Percentiles rank a stretch among this genome's conserved stretches.
phyloP scores from a whole-genome alignment of 176 grass and related monocot genomes.

The Aegilops longissima region DNA sequence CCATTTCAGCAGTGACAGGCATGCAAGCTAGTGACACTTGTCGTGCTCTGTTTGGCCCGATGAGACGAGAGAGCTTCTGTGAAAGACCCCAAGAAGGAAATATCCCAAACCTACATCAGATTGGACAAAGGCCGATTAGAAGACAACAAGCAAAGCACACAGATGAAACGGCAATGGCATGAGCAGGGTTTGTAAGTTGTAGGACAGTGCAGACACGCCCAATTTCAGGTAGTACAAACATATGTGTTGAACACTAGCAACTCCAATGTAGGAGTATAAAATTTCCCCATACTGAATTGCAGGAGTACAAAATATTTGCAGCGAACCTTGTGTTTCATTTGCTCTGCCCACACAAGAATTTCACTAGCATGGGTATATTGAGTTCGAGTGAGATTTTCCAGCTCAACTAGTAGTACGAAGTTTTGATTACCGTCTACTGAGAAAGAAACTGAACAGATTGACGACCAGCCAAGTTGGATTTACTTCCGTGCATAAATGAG shows the following conservation, averaged over 20 bases:
- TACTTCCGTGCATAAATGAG: background rate
- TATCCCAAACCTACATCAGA: slow-evolving; percentile 78
- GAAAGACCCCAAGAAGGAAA: slow-evolving; percentile 97
- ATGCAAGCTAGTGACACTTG: slow-evolving; percentile 76
- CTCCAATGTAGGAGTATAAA: background rate
- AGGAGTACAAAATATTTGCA: background rate
- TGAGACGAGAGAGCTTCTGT: slow-evolving; percentile 82
- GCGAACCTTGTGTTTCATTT: background rate
- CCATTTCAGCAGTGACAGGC: slow-evolving; percentile 72
- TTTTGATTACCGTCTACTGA: background rate
- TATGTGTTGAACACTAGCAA: background rate
- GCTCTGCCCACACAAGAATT: background rate
- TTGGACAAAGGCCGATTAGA: slow-evolving; percentile 8
- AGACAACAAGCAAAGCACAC: background rate
- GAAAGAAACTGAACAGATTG: background rate
- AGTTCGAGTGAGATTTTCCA: too few relatives aligned
- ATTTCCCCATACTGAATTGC: background rate
- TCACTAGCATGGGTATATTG: background rate
- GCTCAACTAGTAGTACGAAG: too few relatives aligned
- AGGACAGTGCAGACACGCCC: background rate
- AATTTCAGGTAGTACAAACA: background rate
- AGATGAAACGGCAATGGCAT: background rate
- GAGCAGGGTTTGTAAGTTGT: background rate
- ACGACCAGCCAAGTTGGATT: background rate
- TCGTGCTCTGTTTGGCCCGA: slow-evolving; percentile 79